Base-by-base conservation (phyloP, 1,284 basidiomycete genomes). In the Fomitopsis schrenkii region DNA sequence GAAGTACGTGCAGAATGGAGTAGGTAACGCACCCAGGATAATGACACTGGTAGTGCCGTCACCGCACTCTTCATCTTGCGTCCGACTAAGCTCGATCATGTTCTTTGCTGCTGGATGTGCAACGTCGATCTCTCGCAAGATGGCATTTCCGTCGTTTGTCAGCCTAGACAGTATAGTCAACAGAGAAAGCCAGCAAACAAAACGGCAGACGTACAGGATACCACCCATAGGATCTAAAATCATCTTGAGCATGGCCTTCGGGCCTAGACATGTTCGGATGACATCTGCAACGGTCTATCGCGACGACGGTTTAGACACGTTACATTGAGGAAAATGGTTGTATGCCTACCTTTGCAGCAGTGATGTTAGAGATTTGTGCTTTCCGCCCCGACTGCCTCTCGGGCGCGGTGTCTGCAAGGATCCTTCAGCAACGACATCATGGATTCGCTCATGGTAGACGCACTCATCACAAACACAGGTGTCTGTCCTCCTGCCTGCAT, bases 211-310 rank as follows among this genome's bases (percentile, higher is more conserved):
- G 71, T 67, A 95, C 94, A 97, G 71, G 68, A 97, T 97, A 59
- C 95, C 95, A 60, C 95, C 95, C 95, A 97, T 97, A 3, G 95
- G 95, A 79, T 98, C 95, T 55, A 98, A 79, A 69, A 98, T 98
- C 97, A 99, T 99, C 83, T 99, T 99, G 64, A 98, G 82, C 97
- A 98, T 99, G 48, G 96, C 90, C 74, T 97, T 97, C 4, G 97
- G 97, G 6, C 97, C 97, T 38, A 98, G 78, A 85, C 97, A 99
- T 68, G 96, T 98, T 65, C 96, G 79, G 70, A 99, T 98, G n/a
- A 99, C 95, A 83, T 98, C 97, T 67, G 97, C 94, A 2, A 99
- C 97, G 17, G 95, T 98, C 93, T 96, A 64, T 40, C 19, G 17
- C 17, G 15, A 33, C 5, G 19, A 66, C 45, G 46, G 38, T 59